A percentile compares a stretch with the other conserved stretches of the same genome.
These are phyloP conservation scores for Trichoderma sp. DNA, from an alignment of 2,329 filamentous ascomycete genomes.

Conservation along the genomic window DNA sequence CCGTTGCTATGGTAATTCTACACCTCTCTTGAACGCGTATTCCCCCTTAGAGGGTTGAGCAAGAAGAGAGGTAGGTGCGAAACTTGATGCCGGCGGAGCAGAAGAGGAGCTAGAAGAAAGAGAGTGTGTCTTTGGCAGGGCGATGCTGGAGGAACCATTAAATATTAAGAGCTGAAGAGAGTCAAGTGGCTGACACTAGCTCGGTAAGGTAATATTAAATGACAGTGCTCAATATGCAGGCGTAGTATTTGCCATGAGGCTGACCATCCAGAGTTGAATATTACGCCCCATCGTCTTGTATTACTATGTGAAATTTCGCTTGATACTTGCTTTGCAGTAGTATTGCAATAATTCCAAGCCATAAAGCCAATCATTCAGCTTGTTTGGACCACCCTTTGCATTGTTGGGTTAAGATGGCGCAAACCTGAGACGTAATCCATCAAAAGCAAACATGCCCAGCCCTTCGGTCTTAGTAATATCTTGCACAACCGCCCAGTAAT, in stretches of 20 bases:
- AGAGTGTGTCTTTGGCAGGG: neutral
- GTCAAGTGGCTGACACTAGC: neutral
- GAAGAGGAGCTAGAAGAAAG: neutral
- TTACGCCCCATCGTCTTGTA: neutral
- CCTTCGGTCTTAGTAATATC: neutral
- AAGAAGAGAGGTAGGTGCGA: neutral
- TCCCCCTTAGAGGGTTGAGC: neutral
- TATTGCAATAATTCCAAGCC: neutral
- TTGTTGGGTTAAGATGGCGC: neutral
- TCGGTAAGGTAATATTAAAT: neutral
- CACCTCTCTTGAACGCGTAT: neutral
- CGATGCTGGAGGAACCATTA: neutral
- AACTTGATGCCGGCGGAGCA: neutral
- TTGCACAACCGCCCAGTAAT: neutral
- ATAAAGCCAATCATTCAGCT: neutral
- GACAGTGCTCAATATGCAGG: neutral
- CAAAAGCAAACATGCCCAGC: neutral
- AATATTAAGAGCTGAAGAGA: neutral
- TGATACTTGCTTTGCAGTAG: neutral
- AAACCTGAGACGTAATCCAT: neutral
- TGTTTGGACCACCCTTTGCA: neutral
- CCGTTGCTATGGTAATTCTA: neutral
- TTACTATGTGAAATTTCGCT: neutral
- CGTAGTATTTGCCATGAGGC: neutral
- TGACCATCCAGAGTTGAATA: neutral